phyloP scores from a whole-genome alignment of 495 filamentous ascomycete genomes.

The Xylaria palmicola region DNA sequence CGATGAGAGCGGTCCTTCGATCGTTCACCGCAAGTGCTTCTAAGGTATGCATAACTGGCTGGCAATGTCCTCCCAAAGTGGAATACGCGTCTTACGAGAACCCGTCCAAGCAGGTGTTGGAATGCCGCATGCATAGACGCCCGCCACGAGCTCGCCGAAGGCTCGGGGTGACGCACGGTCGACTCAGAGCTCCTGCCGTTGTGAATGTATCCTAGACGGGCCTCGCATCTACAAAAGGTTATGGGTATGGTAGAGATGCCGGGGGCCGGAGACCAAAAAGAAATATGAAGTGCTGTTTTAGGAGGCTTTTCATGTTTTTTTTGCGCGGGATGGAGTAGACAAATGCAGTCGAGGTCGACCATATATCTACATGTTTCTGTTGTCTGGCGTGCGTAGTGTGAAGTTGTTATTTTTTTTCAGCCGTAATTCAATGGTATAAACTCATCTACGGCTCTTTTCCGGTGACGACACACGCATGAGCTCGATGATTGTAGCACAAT shows the following conservation, averaged over 20 bases:
- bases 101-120: conserved; percentile 1
- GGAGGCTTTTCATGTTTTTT: conserved; percentile 35
- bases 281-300: conserved; percentile 44
- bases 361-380: conserved; percentile 42
- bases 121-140: conserved; percentile 7
- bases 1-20: conserved; percentile 98
- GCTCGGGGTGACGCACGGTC: conserved; percentile 34
- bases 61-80: background rate
- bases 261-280: conserved; percentile 42
- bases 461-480: background rate
- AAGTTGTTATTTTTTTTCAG: conserved; percentile 14
- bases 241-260: conserved; percentile 40
- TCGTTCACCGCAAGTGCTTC: conserved; percentile 99
- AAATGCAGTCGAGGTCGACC: conserved; percentile 49
- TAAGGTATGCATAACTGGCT: conserved; percentile 62
- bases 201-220: conserved; percentile 46
- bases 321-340: conserved; percentile 41
- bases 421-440: conserved; percentile 10
- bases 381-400: conserved; percentile 29
- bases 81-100: conserved; percentile 17
- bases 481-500: background rate
- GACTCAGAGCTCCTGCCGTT: conserved; percentile 37
- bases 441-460: background rate
- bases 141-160: conserved; percentile 17
- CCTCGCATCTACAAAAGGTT: conserved; percentile 53